Evolutionary conservation across 805 yeast genomes (phyloP), one percentile per base, ranked within the genome.

Genomic region (Ogataea pignaliae): DNA sequence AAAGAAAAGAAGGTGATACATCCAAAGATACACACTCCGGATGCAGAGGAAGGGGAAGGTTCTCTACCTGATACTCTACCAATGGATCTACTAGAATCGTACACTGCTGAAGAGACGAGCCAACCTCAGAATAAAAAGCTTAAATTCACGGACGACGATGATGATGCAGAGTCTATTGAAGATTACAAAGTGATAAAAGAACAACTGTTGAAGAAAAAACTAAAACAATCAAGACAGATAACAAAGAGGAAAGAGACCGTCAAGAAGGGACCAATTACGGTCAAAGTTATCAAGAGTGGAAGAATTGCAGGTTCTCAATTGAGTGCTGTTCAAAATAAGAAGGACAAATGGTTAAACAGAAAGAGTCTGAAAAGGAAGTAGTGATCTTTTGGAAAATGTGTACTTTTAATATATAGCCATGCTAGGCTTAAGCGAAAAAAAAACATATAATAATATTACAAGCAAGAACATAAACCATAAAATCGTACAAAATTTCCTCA

Each of bases 231-330:
- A n/a, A 60, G 60, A 40, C 52, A 44, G 26, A 37, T 60, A 45
- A 68, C 64, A 39, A 60, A 56, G 26, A 21, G 26, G 7, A 21
- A 21, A 41, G 57, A 51, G 2, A 44, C 57, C 4, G 47, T 54
- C 31, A 60, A 60, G 35, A 67, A 64, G 41, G 78, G 76, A 1
- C 72, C 73, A 1, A 72, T 73, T 26, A 65, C 58, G 34, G 73
- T 73, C 11, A 59, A 59, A 36, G 57, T 71, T 9, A 42, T 71
- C 35, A 44, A 38, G 35, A 45, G 40, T 6, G 32, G 47, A 13
- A 54, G 45, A n/a, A 43, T 37, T n/a, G 28, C 53, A 18, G 42
- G 47, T 31, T 61, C 54, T 26, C 64, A 63, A 10, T 51, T 39
- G 11, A 56, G 59, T 49, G 44, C 43, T 8, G 51, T 51, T 16